Percentiles rank a stretch among this genome's conserved stretches.
phyloP scores from a whole-genome alignment of 2,329 filamentous ascomycete species.

The Neonectria ditissima region DNA sequence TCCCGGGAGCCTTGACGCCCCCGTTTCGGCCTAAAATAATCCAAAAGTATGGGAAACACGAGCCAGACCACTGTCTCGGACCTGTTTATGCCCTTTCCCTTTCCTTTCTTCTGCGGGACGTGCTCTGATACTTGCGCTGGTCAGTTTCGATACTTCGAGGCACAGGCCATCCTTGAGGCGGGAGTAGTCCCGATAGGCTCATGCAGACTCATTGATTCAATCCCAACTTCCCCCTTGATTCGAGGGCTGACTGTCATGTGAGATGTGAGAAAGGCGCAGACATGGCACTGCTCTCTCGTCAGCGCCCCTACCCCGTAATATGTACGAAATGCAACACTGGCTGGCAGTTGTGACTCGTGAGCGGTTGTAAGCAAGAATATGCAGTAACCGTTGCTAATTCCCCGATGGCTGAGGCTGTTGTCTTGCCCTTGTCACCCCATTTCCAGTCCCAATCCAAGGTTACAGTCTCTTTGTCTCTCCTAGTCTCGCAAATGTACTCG shows the following conservation, averaged over 20 bases:
- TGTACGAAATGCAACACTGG: neutral
- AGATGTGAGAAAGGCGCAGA: conserved; percentile 31
- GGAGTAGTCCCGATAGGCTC: conserved; percentile 42
- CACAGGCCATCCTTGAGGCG: conserved; percentile 31
- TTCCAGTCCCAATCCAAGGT: neutral
- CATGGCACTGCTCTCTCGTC: conserved; percentile 19
- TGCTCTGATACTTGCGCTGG: conserved; percentile 29
- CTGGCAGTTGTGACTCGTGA: conserved; percentile 19
- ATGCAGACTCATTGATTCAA: conserved; percentile 11
- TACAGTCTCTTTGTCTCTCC: conserved; percentile 9
- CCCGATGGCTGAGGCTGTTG: conserved; percentile 34
- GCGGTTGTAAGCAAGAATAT: conserved; percentile 32
- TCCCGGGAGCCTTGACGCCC: conserved; percentile 34
- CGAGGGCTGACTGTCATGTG: conserved; percentile 28
- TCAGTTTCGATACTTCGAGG: conserved; percentile 31
- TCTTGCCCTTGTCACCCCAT: conserved; percentile 25
- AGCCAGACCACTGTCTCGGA: conserved; percentile 29
- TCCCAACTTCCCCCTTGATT: conserved; percentile 29
- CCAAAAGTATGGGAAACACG: conserved; percentile 19
- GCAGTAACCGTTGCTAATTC: conserved; percentile 27
- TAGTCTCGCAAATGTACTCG: neutral
- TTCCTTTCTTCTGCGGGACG: conserved; percentile 24
- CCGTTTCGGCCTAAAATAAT: conserved; percentile 18
- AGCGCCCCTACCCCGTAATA: conserved; percentile 18
- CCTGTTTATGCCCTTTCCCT: conserved; percentile 28